Evolutionary conservation across 1,284 basidiomycete genomes (phyloP), one percentile per base, ranked within the genome.

Genomic region (Ganoderma multipileum): DNA sequence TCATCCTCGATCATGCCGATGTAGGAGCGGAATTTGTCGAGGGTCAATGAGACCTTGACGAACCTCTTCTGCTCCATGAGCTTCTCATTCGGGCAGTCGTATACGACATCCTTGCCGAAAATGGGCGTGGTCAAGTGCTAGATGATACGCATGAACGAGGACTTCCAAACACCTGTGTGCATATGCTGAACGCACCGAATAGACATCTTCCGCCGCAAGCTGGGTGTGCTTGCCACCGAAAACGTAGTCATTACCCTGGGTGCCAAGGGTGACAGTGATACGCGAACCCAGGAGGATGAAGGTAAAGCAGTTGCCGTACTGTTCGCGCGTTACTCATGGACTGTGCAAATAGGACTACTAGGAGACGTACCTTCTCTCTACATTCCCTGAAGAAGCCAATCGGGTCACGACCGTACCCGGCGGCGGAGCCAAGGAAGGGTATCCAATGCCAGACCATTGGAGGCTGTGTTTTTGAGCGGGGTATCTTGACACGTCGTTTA

Each of bases 21-120:
- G 78, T 99, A 99, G 54, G 90, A 87, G 47, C 92, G 89, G 81
- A 99, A 92, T 79, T 98, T 97, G 41, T 99, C 97, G 26, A 89
- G 90, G 9, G 95, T 94, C 11, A 99, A 88, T 54, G 97, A 97
- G 73, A 96, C 92, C 83, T 97, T 98, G 81, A 97, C 91, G 74
- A 99, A 98, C 81, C 94, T 95, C 87, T 99, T 99, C 82, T 99
- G 98, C 79, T 99, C 97, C 97, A 99, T 99, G 79, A 99, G 91
- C 63, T 95, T 86, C 66, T 96, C 93, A 80, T 99, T 99, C 39
- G 98, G 97, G 67, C 96, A 92, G 78, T 99, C 97, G 81, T 99
- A 99, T 5, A 99, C 97, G 59, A 99, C 98, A 65, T 96, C 96
- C 79, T 96, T 96, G 65, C 98, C 98, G 76, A 99, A 99, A 26